phyloP scores from a whole-genome alignment of 2,329 filamentous ascomycete genomes.

The Salinomyces thailandicus region DNA sequence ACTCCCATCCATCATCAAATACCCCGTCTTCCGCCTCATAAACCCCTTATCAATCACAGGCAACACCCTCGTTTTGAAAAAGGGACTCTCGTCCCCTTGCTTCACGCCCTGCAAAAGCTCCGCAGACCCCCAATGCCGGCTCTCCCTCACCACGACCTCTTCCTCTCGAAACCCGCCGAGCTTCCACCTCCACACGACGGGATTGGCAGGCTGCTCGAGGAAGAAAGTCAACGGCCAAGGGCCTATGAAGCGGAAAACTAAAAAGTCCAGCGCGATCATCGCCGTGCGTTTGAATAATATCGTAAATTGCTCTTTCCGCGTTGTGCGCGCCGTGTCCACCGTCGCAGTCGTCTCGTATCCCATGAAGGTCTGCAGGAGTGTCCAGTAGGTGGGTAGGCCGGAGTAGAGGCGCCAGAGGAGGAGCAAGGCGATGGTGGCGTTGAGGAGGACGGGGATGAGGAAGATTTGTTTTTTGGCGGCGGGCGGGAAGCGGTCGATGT shows the following conservation, averaged over 20 bases:
- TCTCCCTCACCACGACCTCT: slow-evolving; percentile 73
- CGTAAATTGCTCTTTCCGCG: slow-evolving; percentile 46
- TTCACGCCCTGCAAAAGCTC: slow-evolving; percentile 45
- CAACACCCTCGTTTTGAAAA: slow-evolving; percentile 52
- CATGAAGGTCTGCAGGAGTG: slow-evolving; percentile 52
- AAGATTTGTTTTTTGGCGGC: slow-evolving; percentile 77
- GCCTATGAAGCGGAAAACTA: slow-evolving; percentile 34
- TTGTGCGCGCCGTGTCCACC: slow-evolving; percentile 47
- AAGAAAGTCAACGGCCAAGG: slow-evolving; percentile 44
- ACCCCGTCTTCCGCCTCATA: slow-evolving; percentile 71
- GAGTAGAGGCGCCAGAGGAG: slow-evolving; percentile 59
- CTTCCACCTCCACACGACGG: slow-evolving; percentile 60
- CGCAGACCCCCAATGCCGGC: slow-evolving; percentile 58
- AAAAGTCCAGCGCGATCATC: slow-evolving; percentile 66
- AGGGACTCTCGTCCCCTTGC: slow-evolving; percentile 42
- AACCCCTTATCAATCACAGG: slow-evolving; percentile 58
- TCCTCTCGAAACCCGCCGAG: slow-evolving; percentile 67
- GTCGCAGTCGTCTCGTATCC: slow-evolving; percentile 57
- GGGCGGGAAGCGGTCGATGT: slow-evolving; percentile 62
- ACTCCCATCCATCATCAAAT: slow-evolving; percentile 70
- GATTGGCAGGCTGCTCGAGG: slow-evolving; percentile 52
- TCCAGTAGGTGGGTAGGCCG: slow-evolving; percentile 63
- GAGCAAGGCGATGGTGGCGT: slow-evolving; percentile 53
- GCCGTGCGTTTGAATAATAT: slow-evolving; percentile 50
- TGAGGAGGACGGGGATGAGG: slow-evolving; percentile 65